phyloP scores from a whole-genome alignment of 345 rosid species.

The Eucalyptus guilfoylei region DNA sequence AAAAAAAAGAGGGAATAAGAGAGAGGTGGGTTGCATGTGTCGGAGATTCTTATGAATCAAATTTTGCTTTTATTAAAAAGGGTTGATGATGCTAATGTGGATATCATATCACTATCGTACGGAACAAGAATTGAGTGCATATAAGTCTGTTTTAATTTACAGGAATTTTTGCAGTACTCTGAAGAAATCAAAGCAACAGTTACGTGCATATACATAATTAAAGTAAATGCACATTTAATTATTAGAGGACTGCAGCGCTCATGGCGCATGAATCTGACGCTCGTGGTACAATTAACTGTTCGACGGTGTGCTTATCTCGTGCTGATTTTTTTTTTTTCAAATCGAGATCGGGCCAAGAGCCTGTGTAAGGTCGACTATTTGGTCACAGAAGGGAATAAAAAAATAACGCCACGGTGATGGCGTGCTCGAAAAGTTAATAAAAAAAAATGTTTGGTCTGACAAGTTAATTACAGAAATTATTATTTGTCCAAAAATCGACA shows the following conservation, averaged over 20 bases:
- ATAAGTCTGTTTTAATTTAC: background rate
- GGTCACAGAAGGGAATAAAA: background rate
- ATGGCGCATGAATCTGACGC: too few relatives aligned
- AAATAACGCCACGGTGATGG: background rate
- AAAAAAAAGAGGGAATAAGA: background rate
- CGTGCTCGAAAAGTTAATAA: background rate
- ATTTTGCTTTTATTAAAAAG: background rate
- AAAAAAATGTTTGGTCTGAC: background rate
- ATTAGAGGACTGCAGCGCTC: too few relatives aligned
- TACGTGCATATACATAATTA: background rate
- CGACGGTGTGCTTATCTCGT: background rate
- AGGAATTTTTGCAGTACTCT: background rate
- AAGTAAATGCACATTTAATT: too few relatives aligned
- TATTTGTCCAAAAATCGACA: background rate
- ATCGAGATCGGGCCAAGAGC: background rate
- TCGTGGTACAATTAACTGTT: too few relatives aligned
- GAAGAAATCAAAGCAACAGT: background rate
- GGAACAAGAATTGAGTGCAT: fast-evolving
- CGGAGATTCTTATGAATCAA: background rate
- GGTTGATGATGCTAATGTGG: background rate
- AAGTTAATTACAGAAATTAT: background rate
- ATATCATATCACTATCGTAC: background rate
- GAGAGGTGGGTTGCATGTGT: background rate
- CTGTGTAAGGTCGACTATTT: background rate
- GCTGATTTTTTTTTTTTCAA: background rate